Base-by-base conservation (phyloP, 2,329 filamentous ascomycete genomes). In the Penicillium hesseltinei region DNA sequence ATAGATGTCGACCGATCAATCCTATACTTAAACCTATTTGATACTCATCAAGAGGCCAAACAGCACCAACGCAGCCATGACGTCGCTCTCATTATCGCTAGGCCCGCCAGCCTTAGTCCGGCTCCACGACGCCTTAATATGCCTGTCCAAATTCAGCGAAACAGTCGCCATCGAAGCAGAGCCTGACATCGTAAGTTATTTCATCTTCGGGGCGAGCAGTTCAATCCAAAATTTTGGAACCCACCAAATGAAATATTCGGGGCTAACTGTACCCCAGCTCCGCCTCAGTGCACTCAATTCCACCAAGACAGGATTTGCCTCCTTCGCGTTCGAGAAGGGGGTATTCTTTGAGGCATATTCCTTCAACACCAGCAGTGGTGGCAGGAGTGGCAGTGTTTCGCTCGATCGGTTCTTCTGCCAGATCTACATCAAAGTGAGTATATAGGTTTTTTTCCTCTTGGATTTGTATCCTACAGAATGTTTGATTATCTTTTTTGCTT, bases 91-190 rank as follows among this genome's bases (percentile, higher is more conserved):
- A 35, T 85, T 88, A 66, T 82, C 82, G 2, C 74, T 88, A 42
- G 77, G 76, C 40, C 83, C 84, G 13, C 78, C 81, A 61, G 82
- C 82, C 3, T 78, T 85, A 43, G 75, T 79, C 9, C 80, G 78
- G 51, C 65, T 88, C 5, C 84, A 87, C 63, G 84, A 87, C 67
- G 73, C 81, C 8, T 77, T 88, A 27, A 74, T 79, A 38, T 88
- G 85, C 66, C 77, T 88, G 2, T 77, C 81, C 53, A 87, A 85
- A 70, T 88, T 88, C 72, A 84, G 82, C 69, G 85, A 88, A 62
- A 79, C 78, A 3, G 83, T 88, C 15, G 82, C 82, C 23, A 78
- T 88, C 54, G 85, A 88, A 71, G 85, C 84, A 36, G 80, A 82
- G 66, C 76, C 77, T 60, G 81, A 85, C 59, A 78, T 80, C 71